Evolutionary conservation across 345 rosid species (phyloP), one percentile per base, ranked within the genome.

Genomic region (Syzygium grande): DNA sequence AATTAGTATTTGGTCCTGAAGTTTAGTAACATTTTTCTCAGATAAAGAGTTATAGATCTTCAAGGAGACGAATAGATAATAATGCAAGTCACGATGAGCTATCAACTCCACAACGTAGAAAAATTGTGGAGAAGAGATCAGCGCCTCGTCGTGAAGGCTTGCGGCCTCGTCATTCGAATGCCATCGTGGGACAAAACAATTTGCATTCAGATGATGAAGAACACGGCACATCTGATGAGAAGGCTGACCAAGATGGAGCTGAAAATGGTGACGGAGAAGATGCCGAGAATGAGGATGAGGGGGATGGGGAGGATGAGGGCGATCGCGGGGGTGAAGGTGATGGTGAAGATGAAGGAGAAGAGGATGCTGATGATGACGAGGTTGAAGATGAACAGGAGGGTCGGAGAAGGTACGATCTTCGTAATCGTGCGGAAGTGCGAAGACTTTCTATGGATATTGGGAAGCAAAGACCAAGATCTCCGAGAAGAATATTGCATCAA

Each of bases 91-190:
- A 87, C 85, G 96, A 94, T 61, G 96, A 92, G 73, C 90, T 96
- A 61, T 89, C 92, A 84, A 92, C 97, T 86, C 92, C 94, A 27
- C 92, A 94, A 88, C 93, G 88, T 88, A 94, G 94, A 90, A 95
- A 92, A 88, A 88, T 87, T 80, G 89, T 84, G 88, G 94, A 92
- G 86, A 86, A 90, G 87, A 95, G 91, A 92, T 90, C 92, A 58
- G 92, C 92, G 16, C 99, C 99, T 84, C 96, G 99, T n/a, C 98
- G 99, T 86, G 99, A 98, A 94, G 99, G 99, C 73, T 90, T 98
- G 91, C 93, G 99, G 84, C 99, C 99, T 86, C 98, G 99, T 86
- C 95, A 94, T 83, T 96, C 98, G 52, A 94, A 92, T 88, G 89
- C 90, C 41, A 84, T 91, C 79, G 92, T 91, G 87, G 94, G 94